Percentiles rank a stretch among this genome's conserved stretches.
Evolutionary conservation across 2,329 filamentous ascomycete species (phyloP).

Genomic region (Hypocreales sp.): DNA sequence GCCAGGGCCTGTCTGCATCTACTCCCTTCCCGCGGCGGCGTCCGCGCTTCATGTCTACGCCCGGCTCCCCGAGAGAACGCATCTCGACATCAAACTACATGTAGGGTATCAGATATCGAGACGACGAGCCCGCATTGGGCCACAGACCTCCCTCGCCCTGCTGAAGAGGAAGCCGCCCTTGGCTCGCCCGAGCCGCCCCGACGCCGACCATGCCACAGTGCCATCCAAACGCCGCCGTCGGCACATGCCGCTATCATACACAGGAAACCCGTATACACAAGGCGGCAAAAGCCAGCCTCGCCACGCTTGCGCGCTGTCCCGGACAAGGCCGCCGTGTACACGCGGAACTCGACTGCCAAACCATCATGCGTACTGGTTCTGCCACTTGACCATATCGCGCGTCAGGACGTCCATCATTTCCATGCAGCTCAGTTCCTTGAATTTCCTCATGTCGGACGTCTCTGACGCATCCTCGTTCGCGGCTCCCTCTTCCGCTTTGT

Average conservation of each 20-base stretch:
- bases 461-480: conserved; percentile 11
- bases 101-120: conserved; percentile 8
- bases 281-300: background rate
- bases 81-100: too few species aligned
- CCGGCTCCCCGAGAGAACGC: too few species aligned
- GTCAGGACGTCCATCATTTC: conserved; percentile 88
- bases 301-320: too few species aligned
- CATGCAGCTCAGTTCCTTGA: conserved; percentile 60
- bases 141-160: conserved; percentile 1
- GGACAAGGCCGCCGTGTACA: too few species aligned
- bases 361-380: conserved; percentile 47
- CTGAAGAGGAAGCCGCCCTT: background rate
- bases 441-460: conserved; percentile 30
- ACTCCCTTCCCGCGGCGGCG: too few species aligned
- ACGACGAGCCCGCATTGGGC: background rate
- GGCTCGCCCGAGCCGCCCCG: background rate
- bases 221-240: conserved; percentile 4
- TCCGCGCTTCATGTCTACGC: background rate
- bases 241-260: conserved; percentile 3
- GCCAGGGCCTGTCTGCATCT: too few species aligned
- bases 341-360: too few species aligned
- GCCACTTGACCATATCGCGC: conserved; percentile 70
- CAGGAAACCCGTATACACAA: conserved; percentile 3
- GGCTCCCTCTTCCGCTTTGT: conserved; percentile 6
- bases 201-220: conserved; percentile 3